These are phyloP conservation scores for Fistulifera solaris DNA, from an alignment of 108 stramenopile species.

Conservation along the genomic window DNA sequence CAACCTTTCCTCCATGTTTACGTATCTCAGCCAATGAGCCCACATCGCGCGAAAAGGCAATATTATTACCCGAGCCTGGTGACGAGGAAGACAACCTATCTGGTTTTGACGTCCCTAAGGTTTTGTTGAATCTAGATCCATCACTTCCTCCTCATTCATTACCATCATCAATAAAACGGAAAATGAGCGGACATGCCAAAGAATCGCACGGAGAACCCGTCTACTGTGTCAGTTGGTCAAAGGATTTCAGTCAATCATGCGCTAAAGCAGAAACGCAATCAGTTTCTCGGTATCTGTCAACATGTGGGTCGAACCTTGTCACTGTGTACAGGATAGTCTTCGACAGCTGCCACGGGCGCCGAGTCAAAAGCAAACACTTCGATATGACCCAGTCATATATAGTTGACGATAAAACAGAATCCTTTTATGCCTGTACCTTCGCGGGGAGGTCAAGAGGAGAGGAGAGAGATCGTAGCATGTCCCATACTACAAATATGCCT, in stretches of 20 bases:
- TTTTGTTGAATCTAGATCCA: too few species aligned
- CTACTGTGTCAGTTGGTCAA: slow-evolving; percentile 48
- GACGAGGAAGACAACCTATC: too few species aligned
- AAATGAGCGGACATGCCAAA: neutral
- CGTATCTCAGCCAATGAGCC: too few species aligned
- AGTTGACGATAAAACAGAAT: slow-evolving; percentile 45
- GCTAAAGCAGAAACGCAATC: neutral
- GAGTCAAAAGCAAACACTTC: slow-evolving; percentile 6
- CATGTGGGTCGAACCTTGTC: slow-evolving; percentile 42
- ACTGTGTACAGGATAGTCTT: slow-evolving; percentile 41
- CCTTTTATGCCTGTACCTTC: slow-evolving; percentile 57
- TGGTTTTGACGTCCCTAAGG: too few species aligned
- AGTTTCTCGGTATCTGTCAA: slow-evolving; percentile 37
- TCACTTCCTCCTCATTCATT: too few species aligned
- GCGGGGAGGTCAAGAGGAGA: slow-evolving; percentile 20
- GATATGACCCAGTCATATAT: slow-evolving; percentile 37
- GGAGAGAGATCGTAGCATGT: neutral
- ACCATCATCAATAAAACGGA: too few species aligned
- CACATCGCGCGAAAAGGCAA: too few species aligned
- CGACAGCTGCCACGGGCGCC: neutral
- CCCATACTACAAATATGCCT: neutral
- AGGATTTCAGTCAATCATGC: slow-evolving; percentile 12
- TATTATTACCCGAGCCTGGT: too few species aligned
- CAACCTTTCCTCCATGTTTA: too few species aligned
- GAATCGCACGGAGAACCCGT: slow-evolving; percentile 45